Conservation (phyloP, 2,329 filamentous ascomycete genomes). For the Trichoderma koningiopsis region DNA sequence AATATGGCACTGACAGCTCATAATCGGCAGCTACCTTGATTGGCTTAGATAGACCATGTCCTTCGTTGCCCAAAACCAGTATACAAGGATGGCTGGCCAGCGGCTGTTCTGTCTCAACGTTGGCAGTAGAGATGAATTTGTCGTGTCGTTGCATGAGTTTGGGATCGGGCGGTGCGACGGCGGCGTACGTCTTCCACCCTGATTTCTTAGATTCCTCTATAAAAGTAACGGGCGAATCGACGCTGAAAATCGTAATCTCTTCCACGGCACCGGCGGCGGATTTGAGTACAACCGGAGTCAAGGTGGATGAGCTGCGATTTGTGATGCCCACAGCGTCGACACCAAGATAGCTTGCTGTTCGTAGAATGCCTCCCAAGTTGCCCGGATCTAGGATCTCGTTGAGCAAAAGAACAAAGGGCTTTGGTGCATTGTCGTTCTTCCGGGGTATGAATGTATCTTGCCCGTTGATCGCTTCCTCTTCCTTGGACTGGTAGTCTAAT, state of each 20-base stretch:
- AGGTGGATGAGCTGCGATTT: conserved; percentile 68
- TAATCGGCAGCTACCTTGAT: conserved; percentile 68
- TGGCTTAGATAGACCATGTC: conserved; percentile 67
- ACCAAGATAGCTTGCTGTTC: conserved; percentile 88
- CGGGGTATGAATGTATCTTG: conserved; percentile 52
- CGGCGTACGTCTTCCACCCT: conserved; percentile 84
- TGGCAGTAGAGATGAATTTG: conserved; percentile 53
- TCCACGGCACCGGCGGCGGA: conserved; percentile 88
- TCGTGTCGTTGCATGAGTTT: conserved; percentile 39
- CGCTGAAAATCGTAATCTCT: conserved; percentile 70
- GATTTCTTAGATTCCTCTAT: conserved; percentile 65
- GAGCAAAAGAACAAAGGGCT: conserved; percentile 73
- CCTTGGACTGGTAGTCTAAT: conserved; percentile 68
- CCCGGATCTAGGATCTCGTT: conserved; percentile 82
- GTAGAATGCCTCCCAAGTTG: conserved; percentile 86
- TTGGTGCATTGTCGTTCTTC: conserved; percentile 42
- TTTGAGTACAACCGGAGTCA: conserved; percentile 80
- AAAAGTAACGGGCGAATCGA: conserved; percentile 69
- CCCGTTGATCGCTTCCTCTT: conserved; percentile 76
- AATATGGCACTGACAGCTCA: conserved; percentile 65
- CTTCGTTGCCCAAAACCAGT: conserved; percentile 82
- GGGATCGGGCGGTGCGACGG: conserved; percentile 55
- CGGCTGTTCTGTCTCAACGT: conserved; percentile 54
- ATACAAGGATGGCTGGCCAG: conserved; percentile 67
- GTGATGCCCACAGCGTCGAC: conserved; percentile 81